phyloP scores from a whole-genome alignment of 1,139 yeast species.

The Yamadazyma blattariae region DNA sequence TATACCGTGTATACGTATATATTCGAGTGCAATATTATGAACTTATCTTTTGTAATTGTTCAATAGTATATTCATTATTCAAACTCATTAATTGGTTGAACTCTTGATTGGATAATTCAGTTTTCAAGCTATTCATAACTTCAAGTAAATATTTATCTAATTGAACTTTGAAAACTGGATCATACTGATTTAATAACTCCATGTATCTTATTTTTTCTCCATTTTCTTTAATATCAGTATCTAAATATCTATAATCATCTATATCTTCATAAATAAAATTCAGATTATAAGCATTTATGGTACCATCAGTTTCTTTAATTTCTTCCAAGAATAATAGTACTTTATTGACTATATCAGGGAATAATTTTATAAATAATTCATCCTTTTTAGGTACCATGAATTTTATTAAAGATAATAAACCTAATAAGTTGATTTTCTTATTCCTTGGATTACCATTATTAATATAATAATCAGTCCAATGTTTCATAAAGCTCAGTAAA shows the following conservation, averaged over 20 bases:
- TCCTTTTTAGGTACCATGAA: constrained; percentile 20
- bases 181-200: constrained; percentile 41
- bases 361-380: constrained; percentile 23
- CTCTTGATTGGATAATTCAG: constrained; percentile 18
- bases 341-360: constrained; percentile 44
- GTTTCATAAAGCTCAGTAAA: constrained; percentile 20
- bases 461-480: constrained; percentile 38
- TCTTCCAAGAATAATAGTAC: constrained; percentile 71
- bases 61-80: constrained; percentile 34
- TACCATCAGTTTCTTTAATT: constrained; percentile 61
- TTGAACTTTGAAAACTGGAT: constrained; percentile 60
- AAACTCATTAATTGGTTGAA: constrained; percentile 25
- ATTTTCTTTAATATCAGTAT: constrained; percentile 47
- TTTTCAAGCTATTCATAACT: constrained; percentile 20
- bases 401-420: constrained; percentile 43
- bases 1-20: too few species aligned
- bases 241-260: constrained; percentile 46
- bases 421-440: constrained; percentile 62
- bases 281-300: constrained; percentile 60
- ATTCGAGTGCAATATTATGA: not conserved
- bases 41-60: constrained; percentile 19
- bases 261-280: constrained; percentile 54
- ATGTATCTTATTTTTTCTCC: constrained; percentile 60
- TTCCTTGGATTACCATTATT: constrained; percentile 67
- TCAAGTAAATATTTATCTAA: constrained; percentile 26